phyloP scores from a whole-genome alignment of 2,329 filamentous ascomycete species.

The Acrocalymma vagum region DNA sequence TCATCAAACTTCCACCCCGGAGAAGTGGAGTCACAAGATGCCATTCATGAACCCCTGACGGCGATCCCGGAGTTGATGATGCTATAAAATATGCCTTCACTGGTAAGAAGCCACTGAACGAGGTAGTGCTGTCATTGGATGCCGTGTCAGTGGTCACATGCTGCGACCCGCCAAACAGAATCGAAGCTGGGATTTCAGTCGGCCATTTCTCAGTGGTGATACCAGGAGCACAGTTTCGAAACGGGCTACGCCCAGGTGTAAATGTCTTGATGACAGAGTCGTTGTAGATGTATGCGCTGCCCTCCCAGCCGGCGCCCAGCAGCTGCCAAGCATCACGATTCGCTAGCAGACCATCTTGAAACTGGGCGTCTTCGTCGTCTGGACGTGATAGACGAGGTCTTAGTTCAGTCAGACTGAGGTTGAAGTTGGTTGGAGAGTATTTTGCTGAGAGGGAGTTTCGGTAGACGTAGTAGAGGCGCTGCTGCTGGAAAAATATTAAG shows the following conservation, averaged over 20 bases:
- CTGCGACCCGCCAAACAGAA: slow-evolving; percentile 21
- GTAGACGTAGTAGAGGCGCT: slow-evolving; percentile 25
- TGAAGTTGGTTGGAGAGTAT: slow-evolving; percentile 28
- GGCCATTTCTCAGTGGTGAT: slow-evolving; percentile 26
- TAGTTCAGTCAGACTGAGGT: background rate
- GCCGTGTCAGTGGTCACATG: slow-evolving; percentile 1
- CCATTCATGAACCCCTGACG: slow-evolving; percentile 21
- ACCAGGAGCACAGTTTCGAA: slow-evolving; percentile 31
- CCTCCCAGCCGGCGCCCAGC: slow-evolving; percentile 34
- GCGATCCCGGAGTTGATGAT: slow-evolving; percentile 1
- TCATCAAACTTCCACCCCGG: slow-evolving; percentile 19
- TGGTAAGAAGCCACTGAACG: slow-evolving; percentile 21
- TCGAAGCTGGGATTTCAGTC: slow-evolving; percentile 35
- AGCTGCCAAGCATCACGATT: slow-evolving; percentile 26
- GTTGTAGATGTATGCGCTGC: slow-evolving; percentile 28
- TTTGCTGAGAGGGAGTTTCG: slow-evolving; percentile 28
- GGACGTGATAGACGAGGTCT: slow-evolving; percentile 3
- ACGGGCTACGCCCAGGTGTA: slow-evolving; percentile 28
- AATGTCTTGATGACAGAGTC: slow-evolving; percentile 37
- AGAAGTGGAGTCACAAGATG: slow-evolving; percentile 22
- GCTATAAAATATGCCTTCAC: slow-evolving; percentile 28
- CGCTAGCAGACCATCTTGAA: slow-evolving; percentile 26
- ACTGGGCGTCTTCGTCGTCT: slow-evolving; percentile 14
- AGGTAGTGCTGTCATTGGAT: background rate
- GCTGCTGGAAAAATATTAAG: slow-evolving; percentile 25